Evolutionary conservation across 306 rosid genomes (phyloP).

Genomic region (Biancaea sappan): DNA sequence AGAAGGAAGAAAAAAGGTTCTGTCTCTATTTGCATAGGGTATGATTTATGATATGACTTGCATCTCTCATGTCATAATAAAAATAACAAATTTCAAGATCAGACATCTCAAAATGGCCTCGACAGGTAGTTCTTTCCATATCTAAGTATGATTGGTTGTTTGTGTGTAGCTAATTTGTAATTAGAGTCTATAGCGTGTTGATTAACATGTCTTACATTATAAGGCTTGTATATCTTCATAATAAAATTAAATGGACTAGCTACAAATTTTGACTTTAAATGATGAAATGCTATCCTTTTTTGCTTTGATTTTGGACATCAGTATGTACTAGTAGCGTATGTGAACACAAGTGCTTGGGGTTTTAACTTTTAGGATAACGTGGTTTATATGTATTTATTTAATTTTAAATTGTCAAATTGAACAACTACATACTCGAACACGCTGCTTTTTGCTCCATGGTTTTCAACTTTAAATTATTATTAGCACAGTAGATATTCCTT

Average conservation of each 20-base stretch:
- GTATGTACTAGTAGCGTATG: not conserved
- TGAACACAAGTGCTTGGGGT: not conserved
- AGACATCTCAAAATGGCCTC: conserved; percentile 14
- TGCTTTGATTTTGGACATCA: not conserved
- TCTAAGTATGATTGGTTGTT: conserved; percentile 13
- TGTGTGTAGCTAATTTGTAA: not conserved
- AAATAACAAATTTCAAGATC: conserved; percentile 16
- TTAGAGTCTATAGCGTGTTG: not conserved
- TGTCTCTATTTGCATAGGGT: conserved; percentile 24
- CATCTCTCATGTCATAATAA: conserved; percentile 15
- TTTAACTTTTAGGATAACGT: not conserved
- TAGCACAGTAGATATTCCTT: not conserved
- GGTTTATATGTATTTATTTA: not conserved
- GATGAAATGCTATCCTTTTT: not conserved
- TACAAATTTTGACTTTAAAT: not conserved
- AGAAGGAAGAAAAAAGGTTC: not conserved
- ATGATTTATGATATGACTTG: conserved; percentile 16
- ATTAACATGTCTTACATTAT: not conserved
- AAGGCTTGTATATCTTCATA: not conserved
- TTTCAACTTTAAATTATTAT: not conserved
- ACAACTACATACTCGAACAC: not conserved
- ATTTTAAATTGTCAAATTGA: not conserved
- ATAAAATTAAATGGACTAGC: conserved; percentile 1
- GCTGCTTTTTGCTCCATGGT: not conserved
- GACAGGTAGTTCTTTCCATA: conserved; percentile 20